Evolutionary conservation across 2,329 filamentous ascomycete genomes (phyloP), one percentile per base, ranked within the genome.

Genomic region (Thermothelomyces thermophilus): DNA sequence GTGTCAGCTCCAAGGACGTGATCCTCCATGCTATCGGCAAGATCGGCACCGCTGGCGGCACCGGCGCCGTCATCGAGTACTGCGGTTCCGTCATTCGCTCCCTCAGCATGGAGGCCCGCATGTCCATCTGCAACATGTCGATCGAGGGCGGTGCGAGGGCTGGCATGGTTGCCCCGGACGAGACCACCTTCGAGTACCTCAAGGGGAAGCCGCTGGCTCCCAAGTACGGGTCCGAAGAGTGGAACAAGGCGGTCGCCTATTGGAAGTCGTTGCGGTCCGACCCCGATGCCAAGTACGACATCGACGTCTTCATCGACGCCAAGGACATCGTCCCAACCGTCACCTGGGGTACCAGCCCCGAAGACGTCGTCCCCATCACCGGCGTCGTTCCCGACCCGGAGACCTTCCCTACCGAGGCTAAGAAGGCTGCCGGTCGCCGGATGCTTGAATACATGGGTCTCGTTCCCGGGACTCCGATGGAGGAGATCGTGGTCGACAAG

Each of bases 121-220:
- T 98, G 93, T 96, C 90, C 56, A 95, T 98, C 67, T 97, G 93
- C 76, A 98, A 98, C 75, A 97, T 97, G 93, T 90, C 90, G 13
- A 96, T 97, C 60, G 93, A 98, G 75, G 93, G 79, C 60, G 93
- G 93, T 70, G 93, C 93, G 41, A 81, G 93, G 71, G 91, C 91
- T 53, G 93, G 93, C 59, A 95, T 98, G 90, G 84, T 98, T 52
- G 93, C 93, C 9, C 93, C 93, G 5, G 93, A 98, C 64, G 85
- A 96, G 64, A 86, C 76, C 51, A 97, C 93, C 24, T 95, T 95
- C 61, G 88, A 95, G 59, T 98, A 97, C 66, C 85, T 98, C 63
- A 93, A 93, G 75, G 88, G 86, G 61, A 83, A 85, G 56, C 93
- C 93, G 34, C 74, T 98, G 59, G 90, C 91, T 14, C 93, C 93